Percentiles rank a stretch among this genome's conserved stretches.
Conservation (phyloP, 2,329 filamentous ascomycete genomes). For the Xylariaceae sp. region DNA sequence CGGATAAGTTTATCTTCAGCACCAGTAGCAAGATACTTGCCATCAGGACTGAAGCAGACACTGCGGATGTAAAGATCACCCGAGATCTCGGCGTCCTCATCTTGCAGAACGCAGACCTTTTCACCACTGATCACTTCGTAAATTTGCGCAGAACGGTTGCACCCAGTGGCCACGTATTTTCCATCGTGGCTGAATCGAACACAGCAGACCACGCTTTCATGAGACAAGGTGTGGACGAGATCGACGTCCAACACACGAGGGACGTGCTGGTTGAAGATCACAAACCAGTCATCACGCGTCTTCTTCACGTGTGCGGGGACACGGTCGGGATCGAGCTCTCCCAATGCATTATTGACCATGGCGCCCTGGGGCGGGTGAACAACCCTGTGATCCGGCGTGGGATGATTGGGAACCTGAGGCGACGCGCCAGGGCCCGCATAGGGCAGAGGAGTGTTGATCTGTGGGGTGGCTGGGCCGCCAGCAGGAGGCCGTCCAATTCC, state of each 20-base stretch:
- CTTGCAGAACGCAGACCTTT: constrained; percentile 84
- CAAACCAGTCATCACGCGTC: constrained; percentile 88
- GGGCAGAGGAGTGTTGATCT: constrained; percentile 81
- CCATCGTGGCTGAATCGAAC: constrained; percentile 95
- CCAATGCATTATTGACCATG: constrained; percentile 60
- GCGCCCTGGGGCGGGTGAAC: constrained; percentile 43
- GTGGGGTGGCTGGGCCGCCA: constrained; percentile 75
- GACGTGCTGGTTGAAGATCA: constrained; percentile 90
- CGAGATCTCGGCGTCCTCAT: constrained; percentile 78
- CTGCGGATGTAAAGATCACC: constrained; percentile 96
- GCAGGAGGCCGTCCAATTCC: constrained; percentile 61
- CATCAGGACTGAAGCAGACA: constrained; percentile 97
- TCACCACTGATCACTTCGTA: constrained; percentile 86
- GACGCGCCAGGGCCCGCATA: constrained; percentile 80
- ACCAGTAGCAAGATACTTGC: constrained; percentile 87
- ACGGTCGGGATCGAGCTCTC: constrained; percentile 81
- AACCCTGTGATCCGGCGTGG: constrained; percentile 63
- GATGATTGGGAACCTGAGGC: constrained; percentile 75
- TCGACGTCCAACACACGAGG: constrained; percentile 89
- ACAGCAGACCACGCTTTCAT: constrained; percentile 97
- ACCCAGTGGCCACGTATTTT: constrained; percentile 92
- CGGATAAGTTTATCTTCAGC: constrained; percentile 97
- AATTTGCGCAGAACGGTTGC: constrained; percentile 98
- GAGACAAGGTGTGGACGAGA: constrained; percentile 83
- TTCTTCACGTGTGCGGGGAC: constrained; percentile 84